Evolutionary conservation across 176 grass and related monocot species (phyloP).

Genomic region (Ananas comosus): DNA sequence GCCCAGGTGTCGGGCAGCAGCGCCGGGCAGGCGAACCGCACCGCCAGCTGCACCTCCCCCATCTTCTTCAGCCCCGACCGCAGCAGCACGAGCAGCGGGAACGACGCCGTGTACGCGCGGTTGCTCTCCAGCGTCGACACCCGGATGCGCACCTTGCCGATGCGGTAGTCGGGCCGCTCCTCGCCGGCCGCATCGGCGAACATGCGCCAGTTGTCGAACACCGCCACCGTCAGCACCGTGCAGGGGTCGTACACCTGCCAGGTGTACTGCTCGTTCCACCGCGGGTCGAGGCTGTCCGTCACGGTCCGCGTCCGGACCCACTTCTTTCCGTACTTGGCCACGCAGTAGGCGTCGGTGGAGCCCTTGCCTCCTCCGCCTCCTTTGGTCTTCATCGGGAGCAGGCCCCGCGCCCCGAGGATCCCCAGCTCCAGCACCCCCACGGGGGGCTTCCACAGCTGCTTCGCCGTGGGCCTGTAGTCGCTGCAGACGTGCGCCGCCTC

Average conservation of each 20-base stretch:
- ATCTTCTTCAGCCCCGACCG: conserved; percentile 89
- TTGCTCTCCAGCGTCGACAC: conserved; percentile 91
- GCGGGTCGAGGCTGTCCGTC: conserved; percentile 69
- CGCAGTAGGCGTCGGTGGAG: conserved; percentile 90
- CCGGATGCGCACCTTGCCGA: conserved; percentile 87
- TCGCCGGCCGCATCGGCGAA: conserved; percentile 44
- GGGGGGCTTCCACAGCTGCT: conserved; percentile 84
- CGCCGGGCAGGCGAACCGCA: conserved; percentile 53
- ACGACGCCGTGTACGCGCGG: conserved; percentile 56
- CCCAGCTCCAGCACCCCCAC: conserved; percentile 86
- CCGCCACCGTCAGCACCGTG: conserved; percentile 76
- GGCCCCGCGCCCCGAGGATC: conserved; percentile 59
- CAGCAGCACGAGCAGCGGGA: conserved; percentile 74
- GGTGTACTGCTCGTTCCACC: conserved; percentile 99
- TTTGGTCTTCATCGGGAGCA: conserved; percentile 88
- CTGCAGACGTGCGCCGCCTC: conserved; percentile 97
- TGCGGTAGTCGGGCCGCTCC: conserved; percentile 67
- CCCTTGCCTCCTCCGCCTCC: conserved; percentile 53
- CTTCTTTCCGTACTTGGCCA: conserved; percentile 97
- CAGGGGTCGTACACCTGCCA: conserved; percentile 99
- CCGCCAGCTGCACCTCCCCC: conserved; percentile 94
- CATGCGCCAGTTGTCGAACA: conserved; percentile 99
- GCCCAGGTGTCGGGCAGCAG: conserved; percentile 74
- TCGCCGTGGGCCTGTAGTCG: conserved; percentile 92
- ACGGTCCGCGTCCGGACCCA: conserved; percentile 90